A percentile compares a stretch with the other conserved stretches of the same genome.
Conservation (phyloP, 2,329 filamentous ascomycete genomes). For the Alternaria tenuissima region DNA sequence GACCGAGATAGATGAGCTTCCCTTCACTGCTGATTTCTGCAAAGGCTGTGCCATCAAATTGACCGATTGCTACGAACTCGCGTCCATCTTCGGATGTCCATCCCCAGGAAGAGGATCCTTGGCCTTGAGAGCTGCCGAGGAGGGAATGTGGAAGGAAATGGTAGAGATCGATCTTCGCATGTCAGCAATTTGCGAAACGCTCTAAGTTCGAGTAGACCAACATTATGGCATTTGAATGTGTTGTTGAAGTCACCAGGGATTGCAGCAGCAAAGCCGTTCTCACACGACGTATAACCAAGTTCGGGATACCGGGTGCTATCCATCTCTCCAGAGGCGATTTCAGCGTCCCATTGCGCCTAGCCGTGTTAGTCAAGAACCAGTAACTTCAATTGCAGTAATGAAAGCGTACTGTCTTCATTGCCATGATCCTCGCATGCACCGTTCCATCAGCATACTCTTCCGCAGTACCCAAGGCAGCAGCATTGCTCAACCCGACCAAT, state of each 20-base stretch:
- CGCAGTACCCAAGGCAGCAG: constrained; percentile 32
- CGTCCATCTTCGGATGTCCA: constrained; percentile 61
- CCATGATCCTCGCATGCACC: constrained; percentile 47
- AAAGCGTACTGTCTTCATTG: constrained; percentile 38
- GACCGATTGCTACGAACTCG: constrained; percentile 62
- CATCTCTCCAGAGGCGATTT: constrained; percentile 37
- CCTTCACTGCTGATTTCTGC: constrained; percentile 55
- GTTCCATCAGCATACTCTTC: constrained; percentile 47
- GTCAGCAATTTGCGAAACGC: constrained; percentile 12
- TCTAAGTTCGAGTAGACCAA: constrained; percentile 17
- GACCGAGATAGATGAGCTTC: constrained; percentile 60
- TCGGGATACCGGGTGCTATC: constrained; percentile 40
- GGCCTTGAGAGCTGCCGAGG: constrained; percentile 55
- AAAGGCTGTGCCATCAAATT: constrained; percentile 49
- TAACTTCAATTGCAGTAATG: not conserved
- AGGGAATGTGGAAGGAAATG: constrained; percentile 63
- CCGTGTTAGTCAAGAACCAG: constrained; percentile 8
- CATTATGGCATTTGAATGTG: constrained; percentile 49
- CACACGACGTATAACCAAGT: constrained; percentile 41
- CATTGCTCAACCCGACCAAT: constrained; percentile 30
- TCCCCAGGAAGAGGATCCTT: constrained; percentile 59
- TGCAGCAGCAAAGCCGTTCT: constrained; percentile 44
- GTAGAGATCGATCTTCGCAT: constrained; percentile 58
- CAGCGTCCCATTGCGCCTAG: constrained; percentile 37
- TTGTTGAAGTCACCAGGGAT: constrained; percentile 46